phyloP scores from a whole-genome alignment of 2,329 filamentous ascomycete species.

The Colletotrichum theobromicola region DNA sequence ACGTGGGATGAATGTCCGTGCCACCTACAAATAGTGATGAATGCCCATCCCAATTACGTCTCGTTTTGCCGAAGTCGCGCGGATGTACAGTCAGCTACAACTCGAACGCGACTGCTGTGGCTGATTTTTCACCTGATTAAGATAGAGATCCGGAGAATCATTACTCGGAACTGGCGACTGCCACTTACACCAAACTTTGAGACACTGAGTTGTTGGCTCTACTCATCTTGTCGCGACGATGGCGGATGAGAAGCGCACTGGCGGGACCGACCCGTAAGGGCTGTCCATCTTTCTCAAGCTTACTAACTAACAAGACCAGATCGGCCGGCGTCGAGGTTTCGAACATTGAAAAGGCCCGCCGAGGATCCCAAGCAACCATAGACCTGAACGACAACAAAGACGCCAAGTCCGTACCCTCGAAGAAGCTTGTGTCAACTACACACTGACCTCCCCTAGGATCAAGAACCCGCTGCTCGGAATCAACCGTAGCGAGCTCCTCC shows the following conservation, averaged over 20 bases:
- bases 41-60: not conserved
- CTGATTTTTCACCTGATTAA: not conserved
- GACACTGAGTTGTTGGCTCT: not conserved
- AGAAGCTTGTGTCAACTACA: not conserved
- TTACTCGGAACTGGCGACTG: not conserved
- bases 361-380: conserved; percentile 23
- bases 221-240: not conserved
- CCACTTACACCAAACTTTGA: not conserved
- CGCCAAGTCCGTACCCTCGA: conserved; percentile 42
- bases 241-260: conserved; percentile 7
- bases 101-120: not conserved
- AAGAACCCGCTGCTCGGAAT: conserved; percentile 55
- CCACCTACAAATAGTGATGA: conserved; percentile 11
- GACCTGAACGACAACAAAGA: conserved; percentile 52
- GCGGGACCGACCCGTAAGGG: not conserved
- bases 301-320: not conserved
- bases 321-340: not conserved
- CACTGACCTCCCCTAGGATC: conserved; percentile 34
- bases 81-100: not conserved
- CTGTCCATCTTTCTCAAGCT: accelerated
- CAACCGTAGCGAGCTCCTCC: conserved; percentile 45
- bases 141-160: not conserved
- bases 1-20: not conserved
- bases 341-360: conserved; percentile 4
- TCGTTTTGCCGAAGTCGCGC: not conserved